Conservation (phyloP, 768 basidiomycete genomes). For the Coprinopsis strossmayeri region DNA sequence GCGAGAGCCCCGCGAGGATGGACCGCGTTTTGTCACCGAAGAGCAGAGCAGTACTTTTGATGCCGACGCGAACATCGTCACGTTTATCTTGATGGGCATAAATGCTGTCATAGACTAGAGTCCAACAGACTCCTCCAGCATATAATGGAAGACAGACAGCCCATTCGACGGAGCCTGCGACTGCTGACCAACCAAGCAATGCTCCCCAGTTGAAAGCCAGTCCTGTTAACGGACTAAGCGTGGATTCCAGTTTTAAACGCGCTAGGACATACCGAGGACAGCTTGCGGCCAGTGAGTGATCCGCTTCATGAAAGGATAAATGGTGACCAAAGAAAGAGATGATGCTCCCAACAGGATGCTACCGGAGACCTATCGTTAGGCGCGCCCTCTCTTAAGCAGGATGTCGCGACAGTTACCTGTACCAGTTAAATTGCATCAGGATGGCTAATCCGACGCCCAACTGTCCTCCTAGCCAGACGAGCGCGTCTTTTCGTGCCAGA, state of each 20-base stretch:
- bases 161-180: conserved; percentile 80
- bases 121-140: conserved; percentile 87
- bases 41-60: conserved; percentile 90
- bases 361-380: background rate
- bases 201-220: conserved; percentile 98
- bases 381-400: background rate
- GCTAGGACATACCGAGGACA: conserved; percentile 69
- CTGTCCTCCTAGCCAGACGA: conserved; percentile 78
- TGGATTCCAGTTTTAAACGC: background rate
- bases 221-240: conserved; percentile 38
- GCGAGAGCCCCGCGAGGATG: conserved; percentile 69
- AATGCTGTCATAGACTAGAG: conserved; percentile 94
- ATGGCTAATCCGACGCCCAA: conserved; percentile 79
- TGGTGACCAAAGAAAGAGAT: conserved; percentile 77
- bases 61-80: conserved; percentile 83
- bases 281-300: conserved; percentile 96
- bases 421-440: conserved; percentile 88
- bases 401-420: conserved; percentile 60
- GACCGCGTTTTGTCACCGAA: conserved; percentile 75
- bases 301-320: conserved; percentile 97
- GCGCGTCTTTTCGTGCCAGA: conserved; percentile 66
- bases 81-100: conserved; percentile 97
- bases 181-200: conserved; percentile 92
- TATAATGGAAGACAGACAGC: conserved; percentile 80
- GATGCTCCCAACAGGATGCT: conserved; percentile 92